A percentile compares a stretch with the other conserved stretches of the same genome.
Evolutionary conservation across 208 protist species (phyloP).

Genomic region (Leishmania amazonensis): DNA sequence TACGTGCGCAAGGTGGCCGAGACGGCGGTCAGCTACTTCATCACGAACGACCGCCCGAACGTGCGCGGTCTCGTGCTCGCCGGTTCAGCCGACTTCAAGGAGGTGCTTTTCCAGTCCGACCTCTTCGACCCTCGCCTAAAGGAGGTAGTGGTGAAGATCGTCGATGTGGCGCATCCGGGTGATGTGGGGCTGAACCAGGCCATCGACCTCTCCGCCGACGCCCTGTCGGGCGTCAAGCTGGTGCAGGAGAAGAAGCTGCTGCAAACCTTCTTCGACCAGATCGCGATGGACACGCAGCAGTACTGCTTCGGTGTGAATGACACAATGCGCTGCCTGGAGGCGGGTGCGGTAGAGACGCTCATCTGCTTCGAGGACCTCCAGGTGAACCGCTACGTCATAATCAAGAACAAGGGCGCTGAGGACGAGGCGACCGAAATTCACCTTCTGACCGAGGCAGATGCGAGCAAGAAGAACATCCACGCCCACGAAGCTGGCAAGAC

Average conservation of each 20-base stretch:
- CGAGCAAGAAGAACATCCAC: conserved; percentile 79
- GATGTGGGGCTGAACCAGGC: conserved; percentile 99
- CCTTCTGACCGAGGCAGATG: conserved; percentile 78
- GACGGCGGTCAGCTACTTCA: conserved; percentile 97
- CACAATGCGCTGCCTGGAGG: conserved; percentile 97
- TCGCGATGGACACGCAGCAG: conserved; percentile 98
- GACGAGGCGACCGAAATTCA: conserved; percentile 66
- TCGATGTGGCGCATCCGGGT: conserved; percentile 99
- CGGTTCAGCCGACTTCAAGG: conserved; percentile 99
- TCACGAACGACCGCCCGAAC: conserved; percentile 98
- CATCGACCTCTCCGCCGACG: conserved; percentile 98
- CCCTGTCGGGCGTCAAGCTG: conserved; percentile 98
- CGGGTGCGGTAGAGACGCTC: conserved; percentile 98
- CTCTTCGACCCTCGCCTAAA: conserved; percentile 98
- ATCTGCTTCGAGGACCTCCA: conserved; percentile 99
- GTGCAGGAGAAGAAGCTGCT: conserved; percentile 99
- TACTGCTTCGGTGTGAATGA: conserved; percentile 99
- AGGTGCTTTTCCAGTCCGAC: conserved; percentile 96
- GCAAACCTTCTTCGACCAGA: conserved; percentile 98
- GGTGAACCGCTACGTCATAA: conserved; percentile 89
- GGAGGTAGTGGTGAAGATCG: conserved; percentile 98
- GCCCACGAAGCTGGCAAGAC: conserved; percentile 81
- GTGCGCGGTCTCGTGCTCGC: conserved; percentile 99
- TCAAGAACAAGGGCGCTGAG: conserved; percentile 81
- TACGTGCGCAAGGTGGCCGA: conserved; percentile 99